Conservation (phyloP, 202 grass and related monocot species). For the Musa balbisiana region DNA sequence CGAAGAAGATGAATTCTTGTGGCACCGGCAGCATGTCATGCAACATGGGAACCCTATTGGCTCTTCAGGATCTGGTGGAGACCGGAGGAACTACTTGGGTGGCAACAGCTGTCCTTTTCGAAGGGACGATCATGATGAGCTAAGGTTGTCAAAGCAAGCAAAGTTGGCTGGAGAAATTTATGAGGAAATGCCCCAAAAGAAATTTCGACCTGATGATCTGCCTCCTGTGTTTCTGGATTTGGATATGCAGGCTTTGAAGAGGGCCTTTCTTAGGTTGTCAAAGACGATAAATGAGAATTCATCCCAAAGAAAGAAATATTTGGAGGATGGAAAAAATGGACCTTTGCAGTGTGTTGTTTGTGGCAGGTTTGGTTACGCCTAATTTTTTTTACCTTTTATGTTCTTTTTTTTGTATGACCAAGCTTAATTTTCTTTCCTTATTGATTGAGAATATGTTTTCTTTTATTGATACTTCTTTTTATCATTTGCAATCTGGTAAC, state of each 20-base stretch:
- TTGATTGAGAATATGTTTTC: too few relatives aligned
- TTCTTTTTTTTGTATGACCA: too few relatives aligned
- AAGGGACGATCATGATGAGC: slow-evolving; percentile 33
- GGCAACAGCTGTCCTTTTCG: slow-evolving; percentile 26
- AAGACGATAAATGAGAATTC: slow-evolving; percentile 69
- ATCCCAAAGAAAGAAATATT: slow-evolving; percentile 55
- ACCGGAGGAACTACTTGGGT: slow-evolving; percentile 10
- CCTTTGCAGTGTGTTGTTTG: slow-evolving; percentile 66
- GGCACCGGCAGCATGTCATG: slow-evolving; percentile 39
- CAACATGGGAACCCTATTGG: slow-evolving; percentile 42
- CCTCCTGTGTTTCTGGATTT: slow-evolving; percentile 26
- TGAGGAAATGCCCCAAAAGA: neutral
- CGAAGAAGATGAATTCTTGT: slow-evolving; percentile 39
- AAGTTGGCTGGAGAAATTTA: slow-evolving; percentile 33
- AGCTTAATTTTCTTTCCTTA: too few relatives aligned
- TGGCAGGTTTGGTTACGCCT: slow-evolving; percentile 50
- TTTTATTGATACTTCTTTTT: too few relatives aligned
- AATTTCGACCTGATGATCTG: slow-evolving; percentile 6
- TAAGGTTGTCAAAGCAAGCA: slow-evolving; percentile 50
- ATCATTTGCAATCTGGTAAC: too few relatives aligned
- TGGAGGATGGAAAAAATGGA: slow-evolving; percentile 42
- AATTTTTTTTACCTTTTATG: slow-evolving; percentile 33
- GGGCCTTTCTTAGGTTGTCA: slow-evolving; percentile 67
- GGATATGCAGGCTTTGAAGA: slow-evolving; percentile 44
- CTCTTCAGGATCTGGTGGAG: slow-evolving; percentile 10